Base-by-base conservation (phyloP, 176 grass and related monocot species). In the Triticum monococcum region DNA sequence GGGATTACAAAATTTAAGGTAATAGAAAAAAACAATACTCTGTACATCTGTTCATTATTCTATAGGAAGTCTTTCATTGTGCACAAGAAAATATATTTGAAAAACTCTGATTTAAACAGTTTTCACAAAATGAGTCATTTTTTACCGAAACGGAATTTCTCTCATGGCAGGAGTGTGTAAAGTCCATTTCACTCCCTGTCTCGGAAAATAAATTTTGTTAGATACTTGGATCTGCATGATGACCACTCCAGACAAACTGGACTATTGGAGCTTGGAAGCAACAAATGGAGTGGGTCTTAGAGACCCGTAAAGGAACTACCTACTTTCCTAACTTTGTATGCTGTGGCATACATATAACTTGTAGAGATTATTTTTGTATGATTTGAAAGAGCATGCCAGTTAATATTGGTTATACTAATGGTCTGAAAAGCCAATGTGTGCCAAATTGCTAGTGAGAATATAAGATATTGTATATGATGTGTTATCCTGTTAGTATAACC, bases 1-100 rank as follows among this genome's bases (percentile, higher is more conserved):
- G 96, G 96, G 96, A 79, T 64, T 98, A 24, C 93, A 91, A 80
- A 98, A 88, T 78, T 77, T 98, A 18, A 91, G 96, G 96, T 98
- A 91, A 75, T 12, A 25, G 38, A 3, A 12, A 45, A 41, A 75
- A 46, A 46, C 10, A 46, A 46, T 46, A 46, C 43, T 45, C 11
- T 3, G 3, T 10, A 4, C 56, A 0, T 40, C 18, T 85, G 3
- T 7, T 81, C 13, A 33, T 18, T 76, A 22, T 83, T 62, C 1
- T 38, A 43, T 36, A 22, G 12, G 2, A 83, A 57, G 67, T 38
- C 33, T 75, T 7, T 46, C 5, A 22, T 61, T n/a, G 57, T 45
- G 60, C 26, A 30, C 40, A 59, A 37, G 23, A 72, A 33, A 68
- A 25, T 56, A 4, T 75, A 64, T 79, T 41, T 80, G 41, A 30